A percentile compares a stretch with the other conserved stretches of the same genome.
Conservation (phyloP, 2,329 filamentous ascomycete species). For the Curvularia eragrostidis region DNA sequence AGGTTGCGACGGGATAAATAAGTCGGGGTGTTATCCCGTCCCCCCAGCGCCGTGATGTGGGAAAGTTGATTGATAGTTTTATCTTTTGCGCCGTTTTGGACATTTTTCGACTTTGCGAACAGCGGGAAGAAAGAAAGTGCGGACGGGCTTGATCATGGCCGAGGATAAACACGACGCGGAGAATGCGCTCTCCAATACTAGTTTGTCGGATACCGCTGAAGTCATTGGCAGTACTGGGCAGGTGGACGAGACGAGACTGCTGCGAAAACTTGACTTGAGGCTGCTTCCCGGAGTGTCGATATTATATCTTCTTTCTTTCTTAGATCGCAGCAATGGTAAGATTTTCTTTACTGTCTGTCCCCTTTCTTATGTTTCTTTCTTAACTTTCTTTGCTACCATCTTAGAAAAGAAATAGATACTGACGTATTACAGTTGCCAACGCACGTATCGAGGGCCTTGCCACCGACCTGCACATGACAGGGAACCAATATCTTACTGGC, state of each 20-base stretch:
- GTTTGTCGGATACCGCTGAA: conserved; percentile 39
- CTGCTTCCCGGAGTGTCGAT: conserved; percentile 53
- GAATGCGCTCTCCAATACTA: conserved; percentile 26
- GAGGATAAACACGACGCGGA: conserved; percentile 27
- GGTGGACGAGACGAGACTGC: conserved; percentile 63
- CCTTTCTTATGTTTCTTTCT: not conserved
- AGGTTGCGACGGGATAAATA: not conserved
- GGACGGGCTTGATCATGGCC: conserved; percentile 1
- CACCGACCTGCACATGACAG: conserved; percentile 43
- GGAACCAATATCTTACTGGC: conserved; percentile 66
- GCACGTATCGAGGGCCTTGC: conserved; percentile 50
- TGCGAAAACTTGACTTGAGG: conserved; percentile 61
- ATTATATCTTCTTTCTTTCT: conserved; percentile 50
- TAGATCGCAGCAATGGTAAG: conserved; percentile 50
- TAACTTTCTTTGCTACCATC: no score
- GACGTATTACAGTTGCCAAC: conserved; percentile 52
- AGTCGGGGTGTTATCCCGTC: not conserved
- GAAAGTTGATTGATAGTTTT: not conserved
- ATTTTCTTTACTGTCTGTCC: not conserved
- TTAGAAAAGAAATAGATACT: not conserved
- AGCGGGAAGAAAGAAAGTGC: not conserved
- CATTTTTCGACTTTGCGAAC: not conserved
- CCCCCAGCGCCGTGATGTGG: not conserved
- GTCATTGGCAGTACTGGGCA: conserved; percentile 11
- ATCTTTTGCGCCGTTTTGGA: not conserved